Evolutionary conservation across 352 stramenopile genomes (phyloP), one percentile per base, ranked within the genome.

Genomic region (Thalassiosira livingstoniorum): DNA sequence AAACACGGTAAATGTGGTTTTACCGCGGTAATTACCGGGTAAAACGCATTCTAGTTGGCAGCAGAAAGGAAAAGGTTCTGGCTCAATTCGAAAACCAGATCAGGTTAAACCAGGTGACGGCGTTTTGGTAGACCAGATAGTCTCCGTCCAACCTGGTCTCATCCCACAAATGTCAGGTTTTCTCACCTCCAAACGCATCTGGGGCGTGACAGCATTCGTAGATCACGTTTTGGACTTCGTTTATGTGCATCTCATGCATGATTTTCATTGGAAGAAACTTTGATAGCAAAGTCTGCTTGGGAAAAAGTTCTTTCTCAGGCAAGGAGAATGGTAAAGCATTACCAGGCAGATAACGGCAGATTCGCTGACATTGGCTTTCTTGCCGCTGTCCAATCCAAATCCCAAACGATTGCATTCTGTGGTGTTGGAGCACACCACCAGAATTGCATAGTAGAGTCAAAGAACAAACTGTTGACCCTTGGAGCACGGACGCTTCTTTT

Each of bases 271-370:
- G 0, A 58, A 5, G 83, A 90, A 71, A 91, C 83, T 3, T 25
- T 92, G 0, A n/a, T 87, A 27, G 86, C 75, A 2, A 91, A 91
- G 43, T 5, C 64, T 60, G 80, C 83, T 31, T 91, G 80, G 51
- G 87, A 92, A 66, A 80, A 80, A 35, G 13, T 73, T 25, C 1
- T 67, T 1, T 15, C 60, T 5, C 53, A 63, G 21, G 62, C 63
- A 58, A 32, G 21, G 7, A 15, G 47, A 0, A 58, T 2, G 13
- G 62, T 87, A 11, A 76, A 80, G 13, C 71, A 85, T 18, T 51
- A 51, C 18, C 42, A 51, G 10, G 42, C 42, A 18, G 42, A 51
- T 51, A 51, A 51, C 18, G 42, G 42, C 10, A 10, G 18, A 51
- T 51, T 18, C 18, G 42, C 42, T 51, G 42, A 51, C 42, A 18